These are phyloP conservation scores for Limonium bicolor DNA, from an alignment of 148 eudicot genomes.

Conservation along the genomic window DNA sequence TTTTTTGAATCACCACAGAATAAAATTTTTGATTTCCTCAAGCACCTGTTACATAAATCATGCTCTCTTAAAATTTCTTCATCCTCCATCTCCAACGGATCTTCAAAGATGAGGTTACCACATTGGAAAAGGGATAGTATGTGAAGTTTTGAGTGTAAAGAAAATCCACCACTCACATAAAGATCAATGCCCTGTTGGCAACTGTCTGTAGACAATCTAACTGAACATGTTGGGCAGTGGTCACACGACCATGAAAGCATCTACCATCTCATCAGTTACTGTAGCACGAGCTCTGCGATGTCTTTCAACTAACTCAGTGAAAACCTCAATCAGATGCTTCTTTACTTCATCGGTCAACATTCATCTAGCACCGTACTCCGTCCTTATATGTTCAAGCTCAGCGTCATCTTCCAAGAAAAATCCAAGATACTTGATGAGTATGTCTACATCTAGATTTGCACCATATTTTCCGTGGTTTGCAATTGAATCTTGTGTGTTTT, in stretches of 20 bases:
- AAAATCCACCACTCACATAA: too few relatives aligned
- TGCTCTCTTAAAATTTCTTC: too few relatives aligned
- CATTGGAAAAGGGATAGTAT: too few relatives aligned
- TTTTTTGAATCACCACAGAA: too few relatives aligned
- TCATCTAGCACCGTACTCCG: conserved; percentile 70
- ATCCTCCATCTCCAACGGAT: too few relatives aligned
- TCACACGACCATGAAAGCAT: conserved; percentile 80
- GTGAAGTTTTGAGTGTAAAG: too few relatives aligned
- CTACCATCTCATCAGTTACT: conserved; percentile 87
- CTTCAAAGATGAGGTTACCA: too few relatives aligned
- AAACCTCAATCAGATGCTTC: conserved; percentile 57
- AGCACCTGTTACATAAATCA: too few relatives aligned
- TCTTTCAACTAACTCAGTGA: conserved; percentile 73
- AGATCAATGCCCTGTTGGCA: too few relatives aligned
- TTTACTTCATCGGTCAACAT: conserved; percentile 89
- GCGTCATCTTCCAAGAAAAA: conserved; percentile 93
- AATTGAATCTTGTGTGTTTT: conserved; percentile 72
- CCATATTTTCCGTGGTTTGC: conserved; percentile 73
- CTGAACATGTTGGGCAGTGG: conserved; percentile 69
- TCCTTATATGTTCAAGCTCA: conserved; percentile 64
- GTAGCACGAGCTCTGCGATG: conserved; percentile 72
- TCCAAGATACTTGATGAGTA: conserved; percentile 81
- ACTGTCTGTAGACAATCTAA: too few relatives aligned
- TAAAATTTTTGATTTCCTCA: too few relatives aligned
- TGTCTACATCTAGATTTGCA: conserved; percentile 91